A percentile compares a stretch with the other conserved stretches of the same genome.
Evolutionary conservation across 2,329 filamentous ascomycete species (phyloP).

Genomic region (Aspergillus latus): DNA sequence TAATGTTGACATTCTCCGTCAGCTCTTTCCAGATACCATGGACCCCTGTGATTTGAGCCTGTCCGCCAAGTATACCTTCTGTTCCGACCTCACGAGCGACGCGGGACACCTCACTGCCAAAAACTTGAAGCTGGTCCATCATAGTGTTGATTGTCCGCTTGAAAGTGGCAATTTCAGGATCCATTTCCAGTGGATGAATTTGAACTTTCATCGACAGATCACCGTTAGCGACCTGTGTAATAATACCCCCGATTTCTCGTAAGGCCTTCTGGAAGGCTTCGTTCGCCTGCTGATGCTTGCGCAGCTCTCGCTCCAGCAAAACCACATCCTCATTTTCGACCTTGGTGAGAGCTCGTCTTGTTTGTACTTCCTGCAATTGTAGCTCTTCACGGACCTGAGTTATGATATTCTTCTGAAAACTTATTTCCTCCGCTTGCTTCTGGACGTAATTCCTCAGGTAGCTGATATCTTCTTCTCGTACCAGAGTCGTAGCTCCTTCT

Average conservation of each 20-base stretch:
- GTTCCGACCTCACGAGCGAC: conserved; percentile 95
- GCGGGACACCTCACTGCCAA: conserved; percentile 92
- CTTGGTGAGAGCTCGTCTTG: conserved; percentile 76
- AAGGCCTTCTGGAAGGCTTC: conserved; percentile 97
- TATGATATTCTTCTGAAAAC: conserved; percentile 81
- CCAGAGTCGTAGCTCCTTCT: conserved; percentile 53
- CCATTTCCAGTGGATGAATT: conserved; percentile 94
- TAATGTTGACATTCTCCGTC: conserved; percentile 84
- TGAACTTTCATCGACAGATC: conserved; percentile 96
- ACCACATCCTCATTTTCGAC: conserved; percentile 87
- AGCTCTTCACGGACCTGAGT: conserved; percentile 83
- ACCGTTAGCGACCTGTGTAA: conserved; percentile 91
- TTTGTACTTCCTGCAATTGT: conserved; percentile 78
- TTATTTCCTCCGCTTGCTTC: conserved; percentile 88
- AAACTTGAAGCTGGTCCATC: conserved; percentile 97
- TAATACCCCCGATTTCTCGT: conserved; percentile 93
- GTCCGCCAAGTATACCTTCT: conserved; percentile 88
- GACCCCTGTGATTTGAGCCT: conserved; percentile 89
- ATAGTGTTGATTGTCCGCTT: conserved; percentile 98
- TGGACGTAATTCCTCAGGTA: conserved; percentile 87
- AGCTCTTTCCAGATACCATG: conserved; percentile 98
- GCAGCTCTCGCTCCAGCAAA: conserved; percentile 85
- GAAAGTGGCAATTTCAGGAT: conserved; percentile 96
- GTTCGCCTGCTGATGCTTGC: conserved; percentile 97
- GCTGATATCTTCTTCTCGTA: conserved; percentile 77